phyloP scores from a whole-genome alignment of 2,329 filamentous ascomycete genomes.

The Ascochyta lentis region DNA sequence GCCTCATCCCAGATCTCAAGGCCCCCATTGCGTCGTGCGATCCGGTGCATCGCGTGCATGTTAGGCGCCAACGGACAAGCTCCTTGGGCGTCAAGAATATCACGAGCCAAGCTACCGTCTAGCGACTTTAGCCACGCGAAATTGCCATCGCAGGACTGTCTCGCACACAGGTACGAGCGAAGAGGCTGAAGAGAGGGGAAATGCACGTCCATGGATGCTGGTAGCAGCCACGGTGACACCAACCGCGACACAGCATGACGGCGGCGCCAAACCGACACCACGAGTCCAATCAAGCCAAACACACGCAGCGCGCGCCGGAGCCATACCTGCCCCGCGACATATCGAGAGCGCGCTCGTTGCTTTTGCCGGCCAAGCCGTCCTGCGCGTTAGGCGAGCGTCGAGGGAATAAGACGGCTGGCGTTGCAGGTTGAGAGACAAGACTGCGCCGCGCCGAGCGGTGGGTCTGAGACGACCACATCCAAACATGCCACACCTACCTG shows the following conservation, averaged over 20 bases:
- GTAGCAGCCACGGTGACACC: constrained; percentile 40
- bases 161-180: neutral
- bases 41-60: constrained; percentile 14
- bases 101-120: constrained; percentile 15
- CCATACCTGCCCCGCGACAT: constrained; percentile 20
- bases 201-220: constrained; percentile 34
- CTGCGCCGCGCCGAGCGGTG: constrained; percentile 27
- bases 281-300: constrained; percentile 27
- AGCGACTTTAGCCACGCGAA: constrained; percentile 13
- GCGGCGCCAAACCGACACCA: constrained; percentile 41
- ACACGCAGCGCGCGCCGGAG: constrained; percentile 2
- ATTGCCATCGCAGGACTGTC: constrained; percentile 3
- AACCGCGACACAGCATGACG: constrained; percentile 42
- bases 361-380: constrained; percentile 4
- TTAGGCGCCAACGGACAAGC: constrained; percentile 37
- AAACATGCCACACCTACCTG: constrained; percentile 37
- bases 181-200: constrained; percentile 15
- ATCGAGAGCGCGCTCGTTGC: constrained; percentile 20
- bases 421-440: constrained; percentile 23
- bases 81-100: constrained; percentile 41
- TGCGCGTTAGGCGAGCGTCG: constrained; percentile 12
- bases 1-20: constrained; percentile 17
- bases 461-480: constrained; percentile 19
- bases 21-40: constrained; percentile 17
- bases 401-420: constrained; percentile 24